phyloP scores from a whole-genome alignment of 768 basidiomycete species.

The Tylopilus felleus region DNA sequence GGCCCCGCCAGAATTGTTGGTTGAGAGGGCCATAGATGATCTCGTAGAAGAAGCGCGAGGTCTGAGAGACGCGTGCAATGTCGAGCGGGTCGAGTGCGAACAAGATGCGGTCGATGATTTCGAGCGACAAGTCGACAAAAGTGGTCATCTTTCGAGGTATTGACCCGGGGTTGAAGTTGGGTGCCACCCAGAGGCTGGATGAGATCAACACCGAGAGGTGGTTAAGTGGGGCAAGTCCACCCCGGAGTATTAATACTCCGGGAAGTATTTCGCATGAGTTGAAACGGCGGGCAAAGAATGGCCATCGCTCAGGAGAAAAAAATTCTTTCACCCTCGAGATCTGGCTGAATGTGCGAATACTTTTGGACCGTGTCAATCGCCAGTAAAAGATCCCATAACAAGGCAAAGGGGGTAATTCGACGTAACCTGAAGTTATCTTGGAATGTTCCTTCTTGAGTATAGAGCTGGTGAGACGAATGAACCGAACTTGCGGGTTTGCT shows the following conservation, averaged over 20 bases:
- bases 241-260: constrained; percentile 10
- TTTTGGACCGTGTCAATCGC: background rate
- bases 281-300: constrained; percentile 20
- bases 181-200: background rate
- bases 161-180: background rate
- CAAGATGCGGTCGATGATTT: constrained; percentile 59
- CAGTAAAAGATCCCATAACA: constrained; percentile 4
- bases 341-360: background rate
- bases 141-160: background rate
- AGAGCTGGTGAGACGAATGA: background rate
- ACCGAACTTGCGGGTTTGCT: background rate
- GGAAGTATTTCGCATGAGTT: constrained; percentile 1
- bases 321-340: constrained; percentile 25
- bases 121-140: constrained; percentile 49
- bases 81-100: constrained; percentile 58
- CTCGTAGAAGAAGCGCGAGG: constrained; percentile 40
- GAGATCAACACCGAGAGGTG: background rate
- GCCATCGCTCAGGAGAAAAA: constrained; percentile 15
- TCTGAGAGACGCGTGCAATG: constrained; percentile 51
- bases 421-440: background rate
- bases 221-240: background rate
- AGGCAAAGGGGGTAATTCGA: background rate
- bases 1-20: constrained; percentile 51
- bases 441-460: background rate
- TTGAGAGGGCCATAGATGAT: constrained; percentile 48